These are phyloP conservation scores for Leptodontidium sp. DNA, from an alignment of 2,329 filamentous ascomycete species.

Conservation along the genomic window DNA sequence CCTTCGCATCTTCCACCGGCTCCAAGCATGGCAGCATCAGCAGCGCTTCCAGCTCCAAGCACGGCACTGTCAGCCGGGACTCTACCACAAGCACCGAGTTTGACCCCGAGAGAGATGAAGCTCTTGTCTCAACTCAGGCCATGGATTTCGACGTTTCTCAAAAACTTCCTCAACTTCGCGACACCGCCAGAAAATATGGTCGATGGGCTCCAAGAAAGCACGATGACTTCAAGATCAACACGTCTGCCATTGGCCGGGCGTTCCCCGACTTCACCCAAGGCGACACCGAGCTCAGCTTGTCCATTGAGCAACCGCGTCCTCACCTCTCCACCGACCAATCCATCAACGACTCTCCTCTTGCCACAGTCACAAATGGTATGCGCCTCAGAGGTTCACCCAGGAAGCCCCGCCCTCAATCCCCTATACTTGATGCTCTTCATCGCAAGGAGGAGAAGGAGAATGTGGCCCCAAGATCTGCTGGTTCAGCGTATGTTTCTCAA, in stretches of 20 bases:
- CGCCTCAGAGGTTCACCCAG: constrained; percentile 13
- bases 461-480: constrained; percentile 31
- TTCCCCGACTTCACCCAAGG: constrained; percentile 56
- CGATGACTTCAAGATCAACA: constrained; percentile 51
- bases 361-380: neutral
- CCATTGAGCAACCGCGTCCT: constrained; percentile 23
- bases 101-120: constrained; percentile 40
- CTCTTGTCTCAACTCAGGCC: constrained; percentile 36
- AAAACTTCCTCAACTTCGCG: constrained; percentile 43
- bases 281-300: constrained; percentile 30
- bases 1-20: constrained; percentile 12
- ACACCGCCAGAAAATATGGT: constrained; percentile 47
- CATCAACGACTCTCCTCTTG: neutral
- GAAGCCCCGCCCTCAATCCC: constrained; percentile 17
- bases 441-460: constrained; percentile 35
- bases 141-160: constrained; percentile 31
- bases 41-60: constrained; percentile 41
- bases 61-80: constrained; percentile 43
- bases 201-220: constrained; percentile 43
- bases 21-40: constrained; percentile 8
- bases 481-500: constrained; percentile 42
- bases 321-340: neutral
- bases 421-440: constrained; percentile 14
- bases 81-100: constrained; percentile 28
- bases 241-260: constrained; percentile 53